These are phyloP conservation scores for Meyerozyma smithsonii DNA, from an alignment of 1,139 yeast species.

Conservation along the genomic window DNA sequence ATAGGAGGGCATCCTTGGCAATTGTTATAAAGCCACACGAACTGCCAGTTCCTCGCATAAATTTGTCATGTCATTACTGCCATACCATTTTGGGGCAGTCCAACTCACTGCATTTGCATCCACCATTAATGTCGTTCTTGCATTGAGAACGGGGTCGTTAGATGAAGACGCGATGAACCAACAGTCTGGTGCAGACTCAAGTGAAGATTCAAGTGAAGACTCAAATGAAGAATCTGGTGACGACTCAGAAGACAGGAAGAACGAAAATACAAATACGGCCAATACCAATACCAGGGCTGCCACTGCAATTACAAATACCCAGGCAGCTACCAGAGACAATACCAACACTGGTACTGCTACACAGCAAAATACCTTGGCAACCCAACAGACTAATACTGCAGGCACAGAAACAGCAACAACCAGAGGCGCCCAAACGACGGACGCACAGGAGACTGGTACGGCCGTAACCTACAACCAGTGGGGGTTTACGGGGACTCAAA, in stretches of 20 bases:
- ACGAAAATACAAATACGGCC: neutral
- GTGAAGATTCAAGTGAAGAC: too few species aligned
- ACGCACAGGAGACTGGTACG: too few species aligned
- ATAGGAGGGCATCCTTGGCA: neutral
- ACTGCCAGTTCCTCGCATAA: neutral
- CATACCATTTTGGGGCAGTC: neutral
- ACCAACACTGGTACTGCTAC: conserved; percentile 1
- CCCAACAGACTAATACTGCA: conserved; percentile 10
- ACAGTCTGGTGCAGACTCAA: too few species aligned
- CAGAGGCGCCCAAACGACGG: conserved; percentile 6
- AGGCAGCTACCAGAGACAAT: conserved; percentile 3
- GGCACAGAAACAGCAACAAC: conserved; percentile 14
- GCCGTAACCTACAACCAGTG: conserved; percentile 35
- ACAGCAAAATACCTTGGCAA: conserved; percentile 9
- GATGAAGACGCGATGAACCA: neutral
- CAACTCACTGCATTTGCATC: neutral
- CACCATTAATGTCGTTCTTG: neutral
- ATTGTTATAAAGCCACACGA: neutral
- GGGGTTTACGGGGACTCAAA: conserved; percentile 42
- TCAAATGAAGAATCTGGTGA: too few species aligned
- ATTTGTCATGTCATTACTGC: neutral
- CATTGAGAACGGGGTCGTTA: neutral
- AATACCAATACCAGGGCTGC: conserved; percentile 6
- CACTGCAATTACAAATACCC: conserved; percentile 4
- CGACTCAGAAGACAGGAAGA: neutral